These are phyloP conservation scores for Chaetomium tenue DNA, from an alignment of 495 filamentous ascomycete species.

Conservation along the genomic window DNA sequence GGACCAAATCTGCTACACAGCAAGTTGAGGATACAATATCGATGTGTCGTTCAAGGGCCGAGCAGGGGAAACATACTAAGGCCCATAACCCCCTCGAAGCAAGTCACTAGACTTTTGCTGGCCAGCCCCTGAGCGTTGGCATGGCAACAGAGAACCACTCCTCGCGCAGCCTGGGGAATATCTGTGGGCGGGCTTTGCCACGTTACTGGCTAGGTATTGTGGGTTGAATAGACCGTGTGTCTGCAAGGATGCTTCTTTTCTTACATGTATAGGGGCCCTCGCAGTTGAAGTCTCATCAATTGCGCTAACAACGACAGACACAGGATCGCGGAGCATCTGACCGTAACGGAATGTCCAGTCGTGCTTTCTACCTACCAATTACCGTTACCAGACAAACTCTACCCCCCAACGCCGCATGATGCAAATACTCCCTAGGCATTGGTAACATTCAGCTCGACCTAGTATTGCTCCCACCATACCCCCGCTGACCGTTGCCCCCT, in stretches of 20 bases:
- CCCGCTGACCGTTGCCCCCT: not conserved
- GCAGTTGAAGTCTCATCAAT: not conserved
- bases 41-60: too few relatives aligned
- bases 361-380: not conserved
- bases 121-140: conserved; percentile 32
- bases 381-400: conserved; percentile 4
- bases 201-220: too few relatives aligned
- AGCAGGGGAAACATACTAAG: not conserved
- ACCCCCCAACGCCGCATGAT: conserved; percentile 21
- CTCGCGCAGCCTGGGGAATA: too few relatives aligned
- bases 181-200: not conserved
- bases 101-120: conserved; percentile 32
- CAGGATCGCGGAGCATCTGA: not conserved
- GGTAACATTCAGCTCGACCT: not conserved
- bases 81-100: not conserved
- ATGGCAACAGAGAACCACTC: conserved; percentile 77
- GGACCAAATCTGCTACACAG: too few relatives aligned
- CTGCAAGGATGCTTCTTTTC: too few relatives aligned
- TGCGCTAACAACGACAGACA: not conserved
- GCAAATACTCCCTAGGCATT: not conserved
- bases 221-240: too few relatives aligned
- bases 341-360: not conserved
- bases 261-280: too few relatives aligned
- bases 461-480: not conserved
- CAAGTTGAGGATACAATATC: too few relatives aligned